Evolutionary conservation across 164 flowering plant genomes (phyloP), one percentile per base, ranked within the genome.

Genomic region (Stephania japonica): DNA sequence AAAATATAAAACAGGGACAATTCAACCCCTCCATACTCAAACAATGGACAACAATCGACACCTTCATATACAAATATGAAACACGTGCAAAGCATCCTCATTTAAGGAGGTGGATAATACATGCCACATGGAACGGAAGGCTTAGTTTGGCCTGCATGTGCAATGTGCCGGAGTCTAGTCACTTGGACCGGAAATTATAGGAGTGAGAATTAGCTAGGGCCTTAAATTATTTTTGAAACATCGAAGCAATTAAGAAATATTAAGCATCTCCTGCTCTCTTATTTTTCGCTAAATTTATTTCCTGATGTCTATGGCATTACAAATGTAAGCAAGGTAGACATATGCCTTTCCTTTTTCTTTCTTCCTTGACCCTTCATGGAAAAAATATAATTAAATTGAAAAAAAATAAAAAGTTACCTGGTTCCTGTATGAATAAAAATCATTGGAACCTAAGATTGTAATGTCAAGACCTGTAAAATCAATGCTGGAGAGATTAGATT

Each of bases 391-490:
- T 14, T 16, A 47, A 8, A 16, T 47, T 0, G 16, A 47, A 12
- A 7, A n/a, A 25, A 56, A 14, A 18, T 59, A 44, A 25, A 56
- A 14, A 18, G 6, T 59, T 80, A 96, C 99, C 92, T 89, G 94
- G 83, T 84, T 87, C 70, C 99, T 86, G 62, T 91, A 96, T 56
- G 99, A 96, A 78, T 96, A 96, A 74, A 96, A 96, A 76, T 93
- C 98, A 78, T 96, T 96, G 86, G 82, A 80, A 62, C 99, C 99
- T 73, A 96, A 75, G 68, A 93, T 85, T 69, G 97, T 93, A 73
- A 96, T 91, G 77, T 96, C 97, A 75, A 96, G 93, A 82, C 99
- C 99, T 95, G 97, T 89, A 90, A 43, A 74, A 77, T 71, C 72
- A 84, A 80, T 62, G 67, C 73, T 77, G 53, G 69, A 72, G 21